Base-by-base conservation (phyloP, 345 rosid species). In the Lepidium sativum region DNA sequence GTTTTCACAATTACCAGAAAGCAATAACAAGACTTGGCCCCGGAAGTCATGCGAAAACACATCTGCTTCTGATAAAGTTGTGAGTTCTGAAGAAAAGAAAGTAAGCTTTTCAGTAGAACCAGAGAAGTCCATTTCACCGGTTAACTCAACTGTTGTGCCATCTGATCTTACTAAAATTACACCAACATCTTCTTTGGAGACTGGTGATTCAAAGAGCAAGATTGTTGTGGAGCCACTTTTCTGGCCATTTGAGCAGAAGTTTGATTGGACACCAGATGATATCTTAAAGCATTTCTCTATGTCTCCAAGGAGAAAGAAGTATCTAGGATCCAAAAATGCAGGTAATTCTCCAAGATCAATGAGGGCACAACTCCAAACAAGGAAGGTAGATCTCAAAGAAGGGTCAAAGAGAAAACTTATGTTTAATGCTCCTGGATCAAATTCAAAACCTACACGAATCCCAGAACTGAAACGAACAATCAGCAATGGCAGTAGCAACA, bases 171-270 rank as follows among this genome's bases (percentile, higher is more conserved):
- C 57, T 48, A 58, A 18, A 12, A 9, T 58, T 9, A 53, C 51
- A 1, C 20, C 38, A 2, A 58, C 42, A 41, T 20, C 55, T 34
- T n/a, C 69, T 34, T 15, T 45, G 15, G 72, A 68, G 37, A 62
- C 41, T 51, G 64, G 23, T 11, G 78, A 71, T 6, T 58, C 75
- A 29, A 71, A 69, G 63, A 73, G 49, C n/a, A 57, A 29, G 27
- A 27, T 17, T 23, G 63, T 27, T 9, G 77, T 67, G 44, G 84
- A 80, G 37, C 84, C 84, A 6, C 77, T 82, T 13, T 82, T 84
- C 56, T 84, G 86, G 86, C 86, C 89, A 18, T 81, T 73, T 42
- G 82, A 77, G 14, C 65, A 59, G 45, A 76, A 73, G 52, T 57
- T 40, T 27, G 75, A 78, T n/a, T 84, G 84, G 84, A 78, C 72